phyloP scores from a whole-genome alignment of 352 stramenopile species.

The Phytophthora tentaculata region DNA sequence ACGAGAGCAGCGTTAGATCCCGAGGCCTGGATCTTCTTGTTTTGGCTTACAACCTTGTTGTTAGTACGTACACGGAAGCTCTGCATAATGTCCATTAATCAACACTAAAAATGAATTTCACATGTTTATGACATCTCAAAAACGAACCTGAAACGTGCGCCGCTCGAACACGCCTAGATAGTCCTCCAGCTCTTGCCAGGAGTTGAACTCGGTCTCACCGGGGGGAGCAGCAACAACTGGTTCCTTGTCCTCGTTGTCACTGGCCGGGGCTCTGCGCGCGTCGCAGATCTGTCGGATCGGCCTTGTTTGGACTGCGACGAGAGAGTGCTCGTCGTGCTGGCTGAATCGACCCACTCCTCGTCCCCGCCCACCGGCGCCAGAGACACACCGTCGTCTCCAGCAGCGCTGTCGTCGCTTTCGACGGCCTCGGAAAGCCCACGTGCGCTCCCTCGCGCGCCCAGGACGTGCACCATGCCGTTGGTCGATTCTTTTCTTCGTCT shows the following conservation, averaged over 20 bases:
- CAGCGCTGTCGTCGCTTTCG: background rate
- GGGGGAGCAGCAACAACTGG: background rate
- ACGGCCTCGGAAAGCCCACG: too few species aligned
- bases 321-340: background rate
- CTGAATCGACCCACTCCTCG: background rate
- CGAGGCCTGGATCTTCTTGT: constrained; percentile 9
- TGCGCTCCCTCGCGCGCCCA: too few species aligned
- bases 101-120: background rate
- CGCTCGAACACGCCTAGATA: background rate
- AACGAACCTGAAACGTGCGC: background rate
- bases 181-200: background rate
- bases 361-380: background rate
- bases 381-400: background rate
- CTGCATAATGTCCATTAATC: background rate
- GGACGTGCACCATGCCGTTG: too few species aligned
- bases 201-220: background rate
- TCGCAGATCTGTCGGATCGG: background rate
- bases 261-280: background rate
- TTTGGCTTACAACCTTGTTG: background rate
- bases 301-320: background rate
- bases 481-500: too few species aligned
- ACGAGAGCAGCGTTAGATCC: background rate
- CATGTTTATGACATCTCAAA: background rate
- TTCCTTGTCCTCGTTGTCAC: background rate
- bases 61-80: constrained; percentile 9